phyloP scores from a whole-genome alignment of 352 stramenopile genomes.

The Globisporangium yorkense region DNA sequence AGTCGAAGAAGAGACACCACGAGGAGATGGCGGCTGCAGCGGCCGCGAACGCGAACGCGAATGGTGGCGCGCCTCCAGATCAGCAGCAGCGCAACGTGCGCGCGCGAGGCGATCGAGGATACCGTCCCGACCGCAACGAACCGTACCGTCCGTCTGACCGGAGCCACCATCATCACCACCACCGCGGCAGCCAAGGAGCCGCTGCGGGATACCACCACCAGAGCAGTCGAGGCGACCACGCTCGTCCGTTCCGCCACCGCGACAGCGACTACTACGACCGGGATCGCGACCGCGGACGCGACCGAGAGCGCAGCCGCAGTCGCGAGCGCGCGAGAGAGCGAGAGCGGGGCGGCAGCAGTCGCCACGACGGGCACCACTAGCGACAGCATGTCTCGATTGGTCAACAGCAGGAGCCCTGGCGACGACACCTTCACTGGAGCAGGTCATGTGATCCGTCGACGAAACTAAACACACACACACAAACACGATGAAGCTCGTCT shows the following conservation, averaged over 20 bases:
- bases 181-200: conserved; percentile 2
- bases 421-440: too few relatives aligned
- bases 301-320: conserved; percentile 16
- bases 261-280: conserved; percentile 23
- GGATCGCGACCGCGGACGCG: conserved; percentile 17
- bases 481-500: too few relatives aligned
- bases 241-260: conserved; percentile 10
- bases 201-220: conserved; percentile 2
- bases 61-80: conserved; percentile 3
- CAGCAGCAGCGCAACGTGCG: conserved; percentile 17
- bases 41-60: conserved; percentile 15
- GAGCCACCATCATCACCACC: conserved; percentile 7
- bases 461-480: too few relatives aligned
- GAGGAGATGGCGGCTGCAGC: conserved; percentile 62
- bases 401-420: too few relatives aligned
- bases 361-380: conserved; percentile 4
- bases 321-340: conserved; percentile 11
- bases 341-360: conserved; percentile 8
- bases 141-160: conserved; percentile 9
- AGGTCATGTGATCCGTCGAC: too few relatives aligned
- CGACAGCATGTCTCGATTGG: neutral
- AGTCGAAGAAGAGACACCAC: conserved; percentile 82
- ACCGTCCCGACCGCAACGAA: conserved; percentile 16
- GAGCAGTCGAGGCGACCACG: conserved; percentile 2
- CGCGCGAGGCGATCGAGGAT: conserved; percentile 3